Evolutionary conservation across 768 basidiomycete genomes (phyloP).

Genomic region (Hirschioporus abietinus): DNA sequence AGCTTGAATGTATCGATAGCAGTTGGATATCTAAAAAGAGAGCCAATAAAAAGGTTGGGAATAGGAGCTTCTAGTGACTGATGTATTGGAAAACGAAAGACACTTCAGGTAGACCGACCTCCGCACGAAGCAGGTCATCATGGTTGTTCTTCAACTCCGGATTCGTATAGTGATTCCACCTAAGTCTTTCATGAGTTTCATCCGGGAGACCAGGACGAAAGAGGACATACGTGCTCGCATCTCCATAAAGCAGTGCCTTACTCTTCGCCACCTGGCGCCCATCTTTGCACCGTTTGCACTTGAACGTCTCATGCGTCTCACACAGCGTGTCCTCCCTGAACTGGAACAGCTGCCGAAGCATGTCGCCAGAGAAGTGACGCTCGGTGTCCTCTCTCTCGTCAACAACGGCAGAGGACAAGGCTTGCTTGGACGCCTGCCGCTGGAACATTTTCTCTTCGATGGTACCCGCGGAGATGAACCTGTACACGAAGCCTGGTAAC

Average conservation of each 20-base stretch:
- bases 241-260: conserved; percentile 87
- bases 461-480: conserved; percentile 94
- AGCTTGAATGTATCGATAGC: conserved; percentile 1
- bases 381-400: conserved; percentile 96
- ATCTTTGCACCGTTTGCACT: conserved; percentile 86
- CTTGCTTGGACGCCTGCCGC: conserved; percentile 92
- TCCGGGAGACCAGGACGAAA: conserved; percentile 3
- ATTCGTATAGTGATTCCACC: conserved; percentile 98
- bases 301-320: conserved; percentile 98
- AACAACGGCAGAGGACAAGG: conserved; percentile 95
- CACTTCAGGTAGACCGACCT: conserved; percentile 76
- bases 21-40: neutral
- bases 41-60: neutral
- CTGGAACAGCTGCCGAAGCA: conserved; percentile 84
- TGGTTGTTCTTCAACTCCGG: conserved; percentile 84
- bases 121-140: conserved; percentile 90
- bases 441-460: conserved; percentile 99
- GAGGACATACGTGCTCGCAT: conserved; percentile 86
- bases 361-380: conserved; percentile 88
- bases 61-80: conserved; percentile 54
- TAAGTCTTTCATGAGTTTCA: conserved; percentile 25
- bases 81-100: conserved; percentile 97
- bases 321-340: conserved; percentile 84
- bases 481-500: conserved; percentile 85
- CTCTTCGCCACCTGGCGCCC: conserved; percentile 82